Conservation (phyloP, 2,329 filamentous ascomycete species). For the Fusarium sp. region DNA sequence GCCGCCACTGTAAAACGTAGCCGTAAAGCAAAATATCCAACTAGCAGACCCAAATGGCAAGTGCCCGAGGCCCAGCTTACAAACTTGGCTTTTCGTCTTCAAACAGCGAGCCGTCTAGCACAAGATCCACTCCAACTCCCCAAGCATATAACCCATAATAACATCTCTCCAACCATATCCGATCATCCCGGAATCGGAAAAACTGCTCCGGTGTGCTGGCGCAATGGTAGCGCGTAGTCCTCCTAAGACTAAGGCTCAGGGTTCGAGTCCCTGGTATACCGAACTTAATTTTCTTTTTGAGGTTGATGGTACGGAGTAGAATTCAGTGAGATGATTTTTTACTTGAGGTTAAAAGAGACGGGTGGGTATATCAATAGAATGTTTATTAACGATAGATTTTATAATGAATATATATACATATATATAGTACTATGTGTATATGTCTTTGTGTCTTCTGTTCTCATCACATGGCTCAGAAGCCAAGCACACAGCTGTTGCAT, state of each 20-base stretch:
- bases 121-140: fast-evolving
- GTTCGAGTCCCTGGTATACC: constrained; percentile 51
- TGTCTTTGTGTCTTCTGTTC: neutral
- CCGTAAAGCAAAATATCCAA: neutral
- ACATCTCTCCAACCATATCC: neutral
- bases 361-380: too few relatives aligned
- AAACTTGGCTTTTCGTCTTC: neutral
- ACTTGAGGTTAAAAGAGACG: fast-evolving
- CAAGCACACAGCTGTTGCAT: constrained; percentile 75
- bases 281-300: neutral
- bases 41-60: neutral
- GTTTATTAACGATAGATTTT: too few relatives aligned
- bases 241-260: constrained; percentile 53
- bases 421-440: neutral
- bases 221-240: constrained; percentile 52
- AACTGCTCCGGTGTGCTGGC: constrained; percentile 20
- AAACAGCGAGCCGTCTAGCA: neutral
- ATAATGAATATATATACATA: too few relatives aligned
- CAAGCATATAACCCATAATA: constrained; percentile 11
- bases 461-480: constrained; percentile 46
- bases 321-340: too few relatives aligned
- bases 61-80: neutral
- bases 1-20: neutral
- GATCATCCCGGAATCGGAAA: constrained; percentile 28
- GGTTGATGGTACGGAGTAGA: too few relatives aligned